Base-by-base conservation (phyloP, 2,329 filamentous ascomycete genomes). In the Cryphonectria naterciae region DNA sequence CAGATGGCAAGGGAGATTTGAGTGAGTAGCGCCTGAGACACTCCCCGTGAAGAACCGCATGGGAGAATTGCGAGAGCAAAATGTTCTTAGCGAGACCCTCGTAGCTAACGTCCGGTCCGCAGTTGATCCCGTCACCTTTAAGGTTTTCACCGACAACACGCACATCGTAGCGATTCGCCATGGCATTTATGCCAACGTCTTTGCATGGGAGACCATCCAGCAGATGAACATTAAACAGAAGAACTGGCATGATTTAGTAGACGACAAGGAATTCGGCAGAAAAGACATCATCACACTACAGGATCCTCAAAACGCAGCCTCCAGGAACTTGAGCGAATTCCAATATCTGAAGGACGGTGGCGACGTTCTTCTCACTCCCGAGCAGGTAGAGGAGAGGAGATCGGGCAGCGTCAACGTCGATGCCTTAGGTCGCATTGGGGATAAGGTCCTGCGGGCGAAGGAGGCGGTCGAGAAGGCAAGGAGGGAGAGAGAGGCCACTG, bases 61-160 rank as follows among this genome's bases (percentile, higher is more conserved):
- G 15, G 13, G 28, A 46, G 32, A 17, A 19, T 13, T 62, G 17
- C 60, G 19, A 41, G 35, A 56, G 32, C n/a, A n/a, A 4, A 63
- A 28, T 10, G 3, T 52, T 19, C 19, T 7, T 43, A 11, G 2
- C 32, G 32, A 25, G 39, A 41, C 19, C 11, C 4, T 46, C 2
- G 13, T 43, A 15, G 60, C 67, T 68, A n/a, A 63, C 58, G 5
- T 54, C 37, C 17, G 35, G 2, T 56, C n/a, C 15, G 46, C 13
- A 68, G 67, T 98, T 74, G 96, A 99, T 77, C 97, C 96, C 0
- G 95, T 99, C 63, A 98, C 95, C 0, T 98, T 93, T 86, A 99
- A 99, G 81, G 93, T 97, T 58, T 94, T 99, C 77, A 99, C 96
- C 63, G 94, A 99, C 80, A 98, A 98, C 81, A 98, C 96, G 4